Evolutionary conservation across 2,329 filamentous ascomycete species (phyloP).

Genomic region (Xylaria sp.): DNA sequence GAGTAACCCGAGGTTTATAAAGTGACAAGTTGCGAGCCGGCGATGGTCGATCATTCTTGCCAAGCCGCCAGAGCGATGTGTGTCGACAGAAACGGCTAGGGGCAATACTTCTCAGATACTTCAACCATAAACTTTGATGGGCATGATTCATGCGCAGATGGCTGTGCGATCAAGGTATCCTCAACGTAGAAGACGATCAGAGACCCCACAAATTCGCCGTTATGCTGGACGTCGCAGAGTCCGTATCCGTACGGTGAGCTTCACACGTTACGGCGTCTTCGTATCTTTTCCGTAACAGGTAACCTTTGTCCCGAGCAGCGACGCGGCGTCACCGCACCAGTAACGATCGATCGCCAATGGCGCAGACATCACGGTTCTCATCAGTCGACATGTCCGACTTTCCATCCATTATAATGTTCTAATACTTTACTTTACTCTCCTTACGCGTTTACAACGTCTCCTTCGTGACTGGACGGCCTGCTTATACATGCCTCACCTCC

Average conservation of each 20-base stretch:
- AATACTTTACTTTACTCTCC: neutral
- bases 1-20: too few species aligned
- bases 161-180: too few species aligned
- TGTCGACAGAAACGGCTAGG: too few species aligned
- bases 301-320: neutral
- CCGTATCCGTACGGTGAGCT: neutral
- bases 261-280: neutral
- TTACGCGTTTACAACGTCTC: neutral
- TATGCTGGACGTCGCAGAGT: neutral
- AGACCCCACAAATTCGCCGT: neutral
- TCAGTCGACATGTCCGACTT: conserved; percentile 11
- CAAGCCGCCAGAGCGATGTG: too few species aligned
- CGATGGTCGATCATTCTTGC: too few species aligned
- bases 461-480: neutral
- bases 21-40: too few species aligned
- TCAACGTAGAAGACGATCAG: neutral
- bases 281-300: neutral
- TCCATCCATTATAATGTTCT: conserved; percentile 4
- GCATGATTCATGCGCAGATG: too few species aligned
- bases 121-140: too few species aligned
- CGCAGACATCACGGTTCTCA: neutral
- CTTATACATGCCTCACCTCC: conserved; percentile 11
- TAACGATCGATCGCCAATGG: neutral
- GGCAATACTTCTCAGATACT: too few species aligned
- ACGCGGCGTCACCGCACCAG: neutral